Evolutionary conservation across 2,329 filamentous ascomycete species (phyloP).

Genomic region (Aspergillus ruber): DNA sequence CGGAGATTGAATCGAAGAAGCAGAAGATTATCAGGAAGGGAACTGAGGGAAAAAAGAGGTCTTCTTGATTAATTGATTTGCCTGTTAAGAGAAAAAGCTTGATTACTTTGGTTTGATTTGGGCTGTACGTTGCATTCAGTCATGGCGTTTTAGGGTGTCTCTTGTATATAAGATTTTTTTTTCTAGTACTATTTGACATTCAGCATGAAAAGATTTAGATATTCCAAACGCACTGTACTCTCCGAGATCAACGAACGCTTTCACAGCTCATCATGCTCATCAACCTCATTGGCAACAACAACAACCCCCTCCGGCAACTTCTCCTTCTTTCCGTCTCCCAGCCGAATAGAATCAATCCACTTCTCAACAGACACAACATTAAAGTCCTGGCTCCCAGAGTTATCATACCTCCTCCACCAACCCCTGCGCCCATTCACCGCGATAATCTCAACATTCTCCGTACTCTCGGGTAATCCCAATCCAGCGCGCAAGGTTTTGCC

Average conservation of each 20-base stretch:
- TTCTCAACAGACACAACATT: slow-evolving; percentile 58
- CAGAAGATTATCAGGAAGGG: slow-evolving; percentile 42
- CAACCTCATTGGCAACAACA: slow-evolving; percentile 22
- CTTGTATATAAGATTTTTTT: background rate
- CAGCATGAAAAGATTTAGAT: too few species aligned
- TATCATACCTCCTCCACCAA: slow-evolving; percentile 74
- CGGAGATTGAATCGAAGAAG: slow-evolving; percentile 37
- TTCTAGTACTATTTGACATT: background rate
- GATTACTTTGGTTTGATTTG: background rate
- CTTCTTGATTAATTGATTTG: background rate
- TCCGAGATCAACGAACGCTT: background rate
- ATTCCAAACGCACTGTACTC: background rate
- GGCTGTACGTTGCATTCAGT: background rate
- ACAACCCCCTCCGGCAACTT: slow-evolving; percentile 62
- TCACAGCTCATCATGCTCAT: slow-evolving; percentile 43
- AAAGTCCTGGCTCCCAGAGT: slow-evolving; percentile 48
- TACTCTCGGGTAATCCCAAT: slow-evolving; percentile 52
- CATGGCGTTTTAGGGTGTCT: background rate
- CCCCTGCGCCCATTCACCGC: slow-evolving; percentile 76
- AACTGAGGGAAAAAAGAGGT: slow-evolving; percentile 33
- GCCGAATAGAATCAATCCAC: slow-evolving; percentile 86
- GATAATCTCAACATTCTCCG: slow-evolving; percentile 60
- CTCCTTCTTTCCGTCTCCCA: slow-evolving; percentile 78
- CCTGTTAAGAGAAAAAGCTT: background rate
- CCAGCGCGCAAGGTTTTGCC: slow-evolving; percentile 50